Evolutionary conservation across 805 yeast genomes (phyloP).

Genomic region (Candida hungchunana): DNA sequence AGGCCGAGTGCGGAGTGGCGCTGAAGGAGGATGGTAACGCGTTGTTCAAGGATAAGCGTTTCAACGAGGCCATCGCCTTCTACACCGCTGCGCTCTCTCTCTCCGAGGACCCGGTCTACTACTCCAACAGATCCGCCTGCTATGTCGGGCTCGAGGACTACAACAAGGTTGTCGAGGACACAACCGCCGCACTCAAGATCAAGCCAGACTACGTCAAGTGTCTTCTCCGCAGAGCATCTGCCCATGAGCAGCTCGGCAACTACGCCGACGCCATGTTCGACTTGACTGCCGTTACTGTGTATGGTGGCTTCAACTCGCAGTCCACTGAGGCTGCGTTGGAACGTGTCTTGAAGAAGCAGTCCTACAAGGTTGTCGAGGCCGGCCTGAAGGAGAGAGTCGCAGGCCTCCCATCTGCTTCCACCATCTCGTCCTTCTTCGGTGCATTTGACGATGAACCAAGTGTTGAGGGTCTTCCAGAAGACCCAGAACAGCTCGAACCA

Average conservation of each 20-base stretch:
- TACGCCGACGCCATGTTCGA: constrained; percentile 88
- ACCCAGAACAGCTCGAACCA: constrained; percentile 22
- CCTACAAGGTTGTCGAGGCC: constrained; percentile 66
- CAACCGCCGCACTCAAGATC: constrained; percentile 77
- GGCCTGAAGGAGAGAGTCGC: constrained; percentile 36
- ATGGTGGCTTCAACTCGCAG: constrained; percentile 78
- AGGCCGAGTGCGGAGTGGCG: constrained; percentile 61
- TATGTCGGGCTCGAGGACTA: constrained; percentile 76
- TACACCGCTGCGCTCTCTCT: constrained; percentile 75
- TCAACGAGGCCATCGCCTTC: constrained; percentile 69
- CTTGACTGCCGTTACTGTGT: constrained; percentile 80
- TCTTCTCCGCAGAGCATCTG: constrained; percentile 86
- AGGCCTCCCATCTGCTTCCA: constrained; percentile 76
- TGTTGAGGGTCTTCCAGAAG: constrained; percentile 38
- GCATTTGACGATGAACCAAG: constrained; percentile 64
- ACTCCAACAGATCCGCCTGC: constrained; percentile 96
- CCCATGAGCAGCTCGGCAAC: constrained; percentile 76
- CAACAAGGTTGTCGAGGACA: constrained; percentile 83
- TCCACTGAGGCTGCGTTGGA: constrained; percentile 79
- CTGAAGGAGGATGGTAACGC: constrained; percentile 89
- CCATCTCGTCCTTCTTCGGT: constrained; percentile 80
- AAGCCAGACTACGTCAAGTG: constrained; percentile 92
- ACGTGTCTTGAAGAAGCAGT: constrained; percentile 76
- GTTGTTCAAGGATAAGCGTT: constrained; percentile 66
- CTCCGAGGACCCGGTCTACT: constrained; percentile 81